Evolutionary conservation across 805 yeast genomes (phyloP).

Genomic region (Hanseniaspora clermontiae): DNA sequence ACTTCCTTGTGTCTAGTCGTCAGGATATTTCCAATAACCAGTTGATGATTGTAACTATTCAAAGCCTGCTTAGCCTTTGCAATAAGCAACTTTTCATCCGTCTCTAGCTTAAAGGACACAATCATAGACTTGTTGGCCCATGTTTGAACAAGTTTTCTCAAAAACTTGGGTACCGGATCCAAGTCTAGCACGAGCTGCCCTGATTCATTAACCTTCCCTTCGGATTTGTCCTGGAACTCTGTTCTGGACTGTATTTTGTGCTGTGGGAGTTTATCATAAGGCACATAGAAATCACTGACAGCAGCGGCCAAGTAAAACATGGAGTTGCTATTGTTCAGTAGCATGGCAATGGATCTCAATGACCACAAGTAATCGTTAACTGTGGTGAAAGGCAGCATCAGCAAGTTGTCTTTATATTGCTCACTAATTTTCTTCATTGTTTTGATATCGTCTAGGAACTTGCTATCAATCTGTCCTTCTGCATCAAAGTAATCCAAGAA

Average conservation of each 20-base stretch:
- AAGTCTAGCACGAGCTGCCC: conserved; percentile 73
- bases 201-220: conserved; percentile 22
- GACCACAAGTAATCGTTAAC: conserved; percentile 90
- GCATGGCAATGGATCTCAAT: conserved; percentile 50
- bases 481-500: conserved; percentile 70
- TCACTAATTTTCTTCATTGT: conserved; percentile 37
- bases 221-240: conserved; percentile 29
- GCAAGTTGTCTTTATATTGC: conserved; percentile 26
- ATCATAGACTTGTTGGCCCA: conserved; percentile 97
- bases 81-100: conserved; percentile 60
- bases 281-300: conserved; percentile 90
- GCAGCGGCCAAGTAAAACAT: conserved; percentile 92
- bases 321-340: conserved; percentile 47
- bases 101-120: conserved; percentile 85
- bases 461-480: conserved; percentile 45
- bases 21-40: conserved; percentile 85
- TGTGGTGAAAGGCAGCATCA: conserved; percentile 80
- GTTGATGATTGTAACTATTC: conserved; percentile 75
- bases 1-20: conserved; percentile 83
- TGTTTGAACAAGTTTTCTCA: conserved; percentile 70
- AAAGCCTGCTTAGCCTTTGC: conserved; percentile 70
- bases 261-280: conserved; percentile 71
- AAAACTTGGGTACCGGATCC: conserved; percentile 93
- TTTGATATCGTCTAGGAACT: conserved; percentile 50
- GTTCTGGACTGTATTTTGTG: conserved; percentile 87